Evolutionary conservation across 257 asterid genomes (phyloP), one percentile per base, ranked within the genome.

Genomic region (Striga asiatica): DNA sequence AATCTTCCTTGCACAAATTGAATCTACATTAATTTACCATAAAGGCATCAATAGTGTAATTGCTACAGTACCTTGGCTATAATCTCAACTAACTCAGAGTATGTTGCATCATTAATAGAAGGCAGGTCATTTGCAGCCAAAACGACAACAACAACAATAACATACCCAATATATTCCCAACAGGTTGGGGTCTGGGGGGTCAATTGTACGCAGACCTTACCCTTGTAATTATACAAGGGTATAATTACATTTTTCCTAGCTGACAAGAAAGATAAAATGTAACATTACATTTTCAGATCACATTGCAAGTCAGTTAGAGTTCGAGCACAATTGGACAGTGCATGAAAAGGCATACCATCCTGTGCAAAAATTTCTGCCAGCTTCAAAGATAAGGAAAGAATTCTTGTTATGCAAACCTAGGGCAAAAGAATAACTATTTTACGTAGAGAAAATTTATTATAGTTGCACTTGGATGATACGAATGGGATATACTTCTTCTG

Each of bases 291-390:
- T 71, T 88, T 59, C 79, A 68, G 43, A 92, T 73, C 58, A 92
- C 84, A 39, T 63, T 72, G 66, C 77, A 88, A 50, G 71, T 92
- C 97, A 84, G 94, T 97, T 97, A 92, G 22, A 97, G 98, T 63
- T 95, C 89, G 52, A 97, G 83, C 52, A 92, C 75, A 60, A 92
- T 92, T 75, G 84, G 95, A 83, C 88, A 82, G 71, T 94, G 98
- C 94, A 62, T 80, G 88, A 60, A 88, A 92, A 51, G 95, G 82
- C 84, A 92, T 84, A 23, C 97, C 98, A 74, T 92, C 93, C 71
- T 80, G 82, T 24, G 95, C 85, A 61, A 92, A 92, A 62, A 88
- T 62, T 76, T 92, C 98, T 47, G 97, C 97, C 59, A 92, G 89
- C 98, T 89, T 75, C 70, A 75, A 43, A 59, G 66, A 71, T 12